A percentile compares a stretch with the other conserved stretches of the same genome.
phyloP scores from a whole-genome alignment of 2,329 filamentous ascomycete genomes.

The Pyricularia sp. region DNA sequence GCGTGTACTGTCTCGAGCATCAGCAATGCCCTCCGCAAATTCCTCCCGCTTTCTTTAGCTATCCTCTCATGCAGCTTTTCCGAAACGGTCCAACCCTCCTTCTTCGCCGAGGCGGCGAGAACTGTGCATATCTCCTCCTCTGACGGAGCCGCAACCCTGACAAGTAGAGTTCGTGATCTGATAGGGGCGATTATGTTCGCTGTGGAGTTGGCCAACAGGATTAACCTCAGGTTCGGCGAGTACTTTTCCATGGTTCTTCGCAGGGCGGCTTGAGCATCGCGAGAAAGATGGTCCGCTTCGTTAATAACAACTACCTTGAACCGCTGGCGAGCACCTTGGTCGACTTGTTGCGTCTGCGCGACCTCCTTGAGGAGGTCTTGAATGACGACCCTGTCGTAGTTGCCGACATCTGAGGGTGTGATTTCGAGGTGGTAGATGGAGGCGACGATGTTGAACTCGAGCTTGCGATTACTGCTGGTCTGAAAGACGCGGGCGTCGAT shows the following conservation, averaged over 20 bases:
- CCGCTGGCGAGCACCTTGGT: constrained; percentile 73
- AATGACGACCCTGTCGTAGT: constrained; percentile 88
- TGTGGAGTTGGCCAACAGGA: constrained; percentile 87
- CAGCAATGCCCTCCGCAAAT: constrained; percentile 75
- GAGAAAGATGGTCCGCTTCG: constrained; percentile 84
- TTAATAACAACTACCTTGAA: constrained; percentile 99
- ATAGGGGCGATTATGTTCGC: constrained; percentile 99
- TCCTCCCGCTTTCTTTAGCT: constrained; percentile 80
- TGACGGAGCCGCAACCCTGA: constrained; percentile 80
- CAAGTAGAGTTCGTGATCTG: constrained; percentile 76
- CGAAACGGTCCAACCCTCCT: constrained; percentile 70
- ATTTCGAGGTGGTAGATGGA: constrained; percentile 98
- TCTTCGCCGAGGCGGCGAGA: constrained; percentile 56
- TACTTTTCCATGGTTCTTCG: constrained; percentile 99
- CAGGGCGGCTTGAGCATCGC: constrained; percentile 90
- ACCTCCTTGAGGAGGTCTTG: constrained; percentile 96
- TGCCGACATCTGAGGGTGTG: constrained; percentile 91
- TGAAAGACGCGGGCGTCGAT: constrained; percentile 96
- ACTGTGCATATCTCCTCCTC: constrained; percentile 74
- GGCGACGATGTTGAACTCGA: constrained; percentile 97
- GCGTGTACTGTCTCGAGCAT: constrained; percentile 98
- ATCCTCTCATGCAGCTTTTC: constrained; percentile 70
- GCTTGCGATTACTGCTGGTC: constrained; percentile 87
- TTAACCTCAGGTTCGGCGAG: constrained; percentile 83
- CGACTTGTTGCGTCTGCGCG: constrained; percentile 98